phyloP scores from a whole-genome alignment of 805 yeast species.

The Candida alai region DNA sequence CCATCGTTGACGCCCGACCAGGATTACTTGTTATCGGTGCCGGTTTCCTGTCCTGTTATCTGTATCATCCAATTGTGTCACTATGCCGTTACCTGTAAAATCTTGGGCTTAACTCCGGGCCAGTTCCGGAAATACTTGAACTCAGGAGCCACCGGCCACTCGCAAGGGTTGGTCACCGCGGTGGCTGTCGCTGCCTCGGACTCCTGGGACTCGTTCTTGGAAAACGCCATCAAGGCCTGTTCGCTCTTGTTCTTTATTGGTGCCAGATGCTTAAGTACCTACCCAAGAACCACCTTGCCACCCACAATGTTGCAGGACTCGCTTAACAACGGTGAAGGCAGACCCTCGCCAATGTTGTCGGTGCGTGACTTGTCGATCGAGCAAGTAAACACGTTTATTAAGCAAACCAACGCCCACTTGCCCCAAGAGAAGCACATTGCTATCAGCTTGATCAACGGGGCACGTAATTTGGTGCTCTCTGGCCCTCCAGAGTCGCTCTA shows the following conservation, averaged over 20 bases:
- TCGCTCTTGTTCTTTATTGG: constrained; percentile 90
- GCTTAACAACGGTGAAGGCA: constrained; percentile 90
- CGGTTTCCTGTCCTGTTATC: constrained; percentile 95
- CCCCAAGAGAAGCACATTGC: constrained; percentile 89
- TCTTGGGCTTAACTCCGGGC: constrained; percentile 86
- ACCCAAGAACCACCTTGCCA: constrained; percentile 91
- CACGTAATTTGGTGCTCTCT: constrained; percentile 88
- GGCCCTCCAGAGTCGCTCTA: constrained; percentile 98
- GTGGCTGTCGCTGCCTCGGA: constrained; percentile 79
- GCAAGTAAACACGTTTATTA: constrained; percentile 76
- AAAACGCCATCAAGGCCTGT: constrained; percentile 71
- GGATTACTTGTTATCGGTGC: constrained; percentile 85
- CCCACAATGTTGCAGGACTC: constrained; percentile 92
- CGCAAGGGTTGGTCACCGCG: constrained; percentile 91
- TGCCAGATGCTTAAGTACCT: constrained; percentile 81
- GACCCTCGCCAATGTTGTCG: constrained; percentile 96
- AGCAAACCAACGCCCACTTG: constrained; percentile 86
- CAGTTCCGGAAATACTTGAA: constrained; percentile 64
- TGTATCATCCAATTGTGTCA: constrained; percentile 94
- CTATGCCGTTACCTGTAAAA: constrained; percentile 81
- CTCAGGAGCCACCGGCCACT: constrained; percentile 81
- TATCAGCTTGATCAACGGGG: constrained; percentile 91
- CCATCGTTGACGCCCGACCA: constrained; percentile 86
- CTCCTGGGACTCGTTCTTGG: constrained; percentile 80
- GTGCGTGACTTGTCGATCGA: constrained; percentile 79